Evolutionary conservation across 106 monocot genomes (phyloP).

Genomic region (Vanilla planifolia): DNA sequence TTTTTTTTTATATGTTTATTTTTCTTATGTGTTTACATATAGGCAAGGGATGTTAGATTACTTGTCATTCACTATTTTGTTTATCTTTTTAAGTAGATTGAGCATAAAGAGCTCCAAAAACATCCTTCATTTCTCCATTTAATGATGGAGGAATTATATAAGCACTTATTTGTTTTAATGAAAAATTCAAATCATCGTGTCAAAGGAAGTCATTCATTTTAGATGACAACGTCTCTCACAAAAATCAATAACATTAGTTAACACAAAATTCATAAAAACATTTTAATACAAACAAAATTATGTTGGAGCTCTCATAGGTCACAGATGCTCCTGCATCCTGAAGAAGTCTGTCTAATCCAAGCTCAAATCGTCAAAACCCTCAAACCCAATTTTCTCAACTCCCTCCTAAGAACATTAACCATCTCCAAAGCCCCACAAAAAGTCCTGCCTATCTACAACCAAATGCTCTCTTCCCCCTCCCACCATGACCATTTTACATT

Average conservation of each 20-base stretch:
- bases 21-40: too few relatives aligned
- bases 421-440: slow-evolving; percentile 11
- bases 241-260: neutral
- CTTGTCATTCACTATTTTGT: too few relatives aligned
- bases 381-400: slow-evolving; percentile 17
- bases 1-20: too few relatives aligned
- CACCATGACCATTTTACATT: slow-evolving; percentile 28
- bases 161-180: neutral
- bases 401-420: slow-evolving; percentile 12
- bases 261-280: neutral
- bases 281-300: neutral
- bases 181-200: too few relatives aligned
- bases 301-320: neutral
- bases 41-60: too few relatives aligned
- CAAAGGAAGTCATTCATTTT: too few relatives aligned
- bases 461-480: slow-evolving; percentile 7
- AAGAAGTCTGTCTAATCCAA: slow-evolving; percentile 17
- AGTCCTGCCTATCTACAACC: slow-evolving; percentile 23
- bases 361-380: slow-evolving; percentile 21
- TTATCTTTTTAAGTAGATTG: too few relatives aligned
- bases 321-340: slow-evolving; percentile 3
- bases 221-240: too few relatives aligned
- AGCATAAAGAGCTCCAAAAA: too few relatives aligned
- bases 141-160: neutral
- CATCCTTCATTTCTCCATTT: neutral